Evolutionary conservation across 1,284 basidiomycete genomes (phyloP).

Genomic region (Tremellales sp.): DNA sequence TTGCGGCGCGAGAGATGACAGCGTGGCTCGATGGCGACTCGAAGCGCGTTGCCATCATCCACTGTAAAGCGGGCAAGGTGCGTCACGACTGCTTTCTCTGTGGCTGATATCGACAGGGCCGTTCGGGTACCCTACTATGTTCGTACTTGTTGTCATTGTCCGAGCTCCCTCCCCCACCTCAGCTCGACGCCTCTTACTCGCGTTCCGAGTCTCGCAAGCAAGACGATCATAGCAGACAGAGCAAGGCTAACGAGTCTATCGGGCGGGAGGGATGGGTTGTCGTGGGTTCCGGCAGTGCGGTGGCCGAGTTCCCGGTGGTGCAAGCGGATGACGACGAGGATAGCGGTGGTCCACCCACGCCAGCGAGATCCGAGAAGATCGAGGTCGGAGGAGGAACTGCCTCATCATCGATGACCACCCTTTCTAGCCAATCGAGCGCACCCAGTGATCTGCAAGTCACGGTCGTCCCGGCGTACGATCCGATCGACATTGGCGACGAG

Average conservation of each 20-base stretch:
- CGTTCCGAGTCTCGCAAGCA: constrained; percentile 12
- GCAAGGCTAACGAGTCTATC: constrained; percentile 1
- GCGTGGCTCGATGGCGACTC: constrained; percentile 68
- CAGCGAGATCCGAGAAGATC: not conserved
- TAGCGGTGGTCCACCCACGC: not conserved
- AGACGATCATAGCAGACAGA: constrained; percentile 1
- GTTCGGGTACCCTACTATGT: constrained; percentile 76
- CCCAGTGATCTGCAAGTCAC: not conserved
- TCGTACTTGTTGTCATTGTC: constrained; percentile 67
- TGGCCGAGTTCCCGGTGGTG: constrained; percentile 15
- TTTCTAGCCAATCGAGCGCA: constrained; percentile 7
- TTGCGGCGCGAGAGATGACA: constrained; percentile 71
- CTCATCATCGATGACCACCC: constrained; percentile 25
- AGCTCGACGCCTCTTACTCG: constrained; percentile 53
- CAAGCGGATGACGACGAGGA: constrained; percentile 5
- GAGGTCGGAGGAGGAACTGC: constrained; percentile 17
- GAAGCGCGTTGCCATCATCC: constrained; percentile 72
- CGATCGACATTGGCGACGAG: constrained; percentile 37
- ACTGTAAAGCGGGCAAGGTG: constrained; percentile 70
- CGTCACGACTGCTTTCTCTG: not conserved
- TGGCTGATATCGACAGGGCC: constrained; percentile 53
- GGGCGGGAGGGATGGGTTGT: constrained; percentile 24
- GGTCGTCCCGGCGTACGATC: constrained; percentile 18
- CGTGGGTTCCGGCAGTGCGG: constrained; percentile 36
- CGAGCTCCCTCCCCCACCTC: constrained; percentile 52